These are phyloP conservation scores for Gnomoniopsis smithogilvyi DNA, from an alignment of 2,329 filamentous ascomycete genomes.

Conservation along the genomic window DNA sequence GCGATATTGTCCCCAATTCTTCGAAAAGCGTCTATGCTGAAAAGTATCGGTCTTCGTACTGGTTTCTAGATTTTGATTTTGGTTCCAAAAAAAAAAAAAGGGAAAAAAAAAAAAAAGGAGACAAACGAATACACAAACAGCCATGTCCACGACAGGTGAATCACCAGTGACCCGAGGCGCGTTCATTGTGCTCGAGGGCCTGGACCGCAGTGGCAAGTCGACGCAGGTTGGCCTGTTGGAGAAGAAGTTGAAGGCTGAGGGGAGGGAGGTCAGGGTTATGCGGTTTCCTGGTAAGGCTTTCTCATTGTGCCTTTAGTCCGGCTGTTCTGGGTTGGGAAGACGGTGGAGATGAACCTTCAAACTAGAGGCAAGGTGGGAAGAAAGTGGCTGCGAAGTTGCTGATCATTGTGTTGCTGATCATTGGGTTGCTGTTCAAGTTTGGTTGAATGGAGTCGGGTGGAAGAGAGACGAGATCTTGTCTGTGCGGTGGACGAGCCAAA, in stretches of 20 bases:
- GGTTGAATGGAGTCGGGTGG: neutral
- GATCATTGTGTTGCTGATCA: neutral
- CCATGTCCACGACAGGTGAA: neutral
- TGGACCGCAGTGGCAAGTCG: constrained; percentile 89
- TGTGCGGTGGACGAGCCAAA: no score
- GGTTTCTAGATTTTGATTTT: no score
- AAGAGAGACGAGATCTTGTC: neutral
- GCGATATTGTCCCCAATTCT: no score
- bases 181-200: constrained; percentile 80
- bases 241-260: constrained; percentile 47
- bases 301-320: neutral
- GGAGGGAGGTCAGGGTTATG: constrained; percentile 49
- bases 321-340: no score
- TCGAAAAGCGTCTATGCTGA: no score
- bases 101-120: no score
- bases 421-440: neutral
- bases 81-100: no score
- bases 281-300: constrained; percentile 52
- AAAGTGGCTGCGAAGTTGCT: no score
- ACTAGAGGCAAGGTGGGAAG: no score
- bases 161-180: constrained; percentile 45
- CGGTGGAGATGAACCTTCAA: no score
- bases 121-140: no score
- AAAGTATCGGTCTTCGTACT: no score
- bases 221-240: constrained; percentile 76